Base-by-base conservation (phyloP, 2,329 filamentous ascomycete species). In the Zymoseptoria ardabiliae region DNA sequence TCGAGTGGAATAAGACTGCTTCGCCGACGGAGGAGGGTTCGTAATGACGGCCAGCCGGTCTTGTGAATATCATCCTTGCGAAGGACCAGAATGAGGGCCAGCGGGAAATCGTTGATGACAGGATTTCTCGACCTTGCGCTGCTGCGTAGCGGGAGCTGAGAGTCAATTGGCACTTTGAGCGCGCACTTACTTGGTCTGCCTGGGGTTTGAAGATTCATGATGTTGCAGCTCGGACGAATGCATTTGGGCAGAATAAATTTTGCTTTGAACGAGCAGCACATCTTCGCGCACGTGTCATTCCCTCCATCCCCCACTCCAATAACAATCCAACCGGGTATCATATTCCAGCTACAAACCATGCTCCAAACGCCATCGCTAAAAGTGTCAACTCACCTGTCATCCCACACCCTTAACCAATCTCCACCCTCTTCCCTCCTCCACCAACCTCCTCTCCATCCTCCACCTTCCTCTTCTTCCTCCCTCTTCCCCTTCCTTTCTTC, bases 391-490 rank as follows among this genome's bases (percentile, higher is more conserved):
- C 28, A 11, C 17, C 2, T 22, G 11, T 8, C 8, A 23, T 21
- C 22, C 20, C 50, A n/a, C n/a, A 53, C 11, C 1, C 7, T 19
- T 22, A 53, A 45, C 41, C 28, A 17, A 55, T 17, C 2, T 23
- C 25, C 10, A 41, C 30, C 22, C 53, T 55, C 53, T 55, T 56
- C 35, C 51, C 22, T 2, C 51, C 51, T 1, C 51, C 53, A 52
- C 19, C 28, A 25, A 58, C 48, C 5, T 41, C 30, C 6, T 53
- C 55, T 20, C 23, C 51, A 28, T 71, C 68, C 22, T 67, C 69
- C 63, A 68, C 69, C 58, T 64, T 70, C 61, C 68, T 66, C 50
- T 62, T 65, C 64, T 63, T 65, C 64, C 64, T 71, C 60, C 70
- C 69, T 57, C 68, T 70, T 55, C 66, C 67, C 49, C 51, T 65